Evolutionary conservation across 75 land plant species (phyloP).

Genomic region (Sequoia sempervirens): DNA sequence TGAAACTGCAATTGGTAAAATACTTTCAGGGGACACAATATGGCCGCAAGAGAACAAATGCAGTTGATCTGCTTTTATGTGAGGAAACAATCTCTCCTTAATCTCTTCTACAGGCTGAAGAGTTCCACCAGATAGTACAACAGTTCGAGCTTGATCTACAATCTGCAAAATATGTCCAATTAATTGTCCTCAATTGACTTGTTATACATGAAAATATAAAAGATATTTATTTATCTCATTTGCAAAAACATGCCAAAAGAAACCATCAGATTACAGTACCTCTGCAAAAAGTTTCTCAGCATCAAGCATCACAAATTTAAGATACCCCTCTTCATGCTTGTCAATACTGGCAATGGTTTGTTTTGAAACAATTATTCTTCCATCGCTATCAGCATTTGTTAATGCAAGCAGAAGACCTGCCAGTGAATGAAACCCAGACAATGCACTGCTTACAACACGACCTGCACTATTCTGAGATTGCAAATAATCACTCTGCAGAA

Average conservation of each 20-base stretch:
- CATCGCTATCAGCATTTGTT: conserved; percentile 76
- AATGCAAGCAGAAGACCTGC: conserved; percentile 67
- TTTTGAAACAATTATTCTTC: conserved; percentile 64
- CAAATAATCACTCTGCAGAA: conserved; percentile 11
- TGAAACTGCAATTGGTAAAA: conserved; percentile 75
- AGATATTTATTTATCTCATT: not conserved
- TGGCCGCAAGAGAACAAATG: conserved; percentile 90
- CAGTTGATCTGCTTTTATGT: conserved; percentile 44
- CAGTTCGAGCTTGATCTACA: conserved; percentile 69
- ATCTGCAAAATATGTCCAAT: conserved; percentile 39
- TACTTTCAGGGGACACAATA: conserved; percentile 87
- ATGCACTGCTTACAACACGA: conserved; percentile 27
- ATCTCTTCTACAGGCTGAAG: conserved; percentile 94
- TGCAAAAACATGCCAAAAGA: not conserved
- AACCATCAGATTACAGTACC: conserved; percentile 29
- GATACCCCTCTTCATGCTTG: conserved; percentile 33
- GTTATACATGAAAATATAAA: not conserved
- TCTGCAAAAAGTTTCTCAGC: conserved; percentile 84
- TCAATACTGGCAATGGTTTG: conserved; percentile 12
- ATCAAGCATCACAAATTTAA: conserved; percentile 96
- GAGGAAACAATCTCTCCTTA: conserved; percentile 76
- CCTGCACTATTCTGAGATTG: conserved; percentile 11
- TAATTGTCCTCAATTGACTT: not conserved
- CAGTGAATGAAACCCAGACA: conserved; percentile 70
- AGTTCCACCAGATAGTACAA: conserved; percentile 93